phyloP scores from a whole-genome alignment of 225 moss, liverwort and hornwort genomes.

The Sphagnum tenellum region DNA sequence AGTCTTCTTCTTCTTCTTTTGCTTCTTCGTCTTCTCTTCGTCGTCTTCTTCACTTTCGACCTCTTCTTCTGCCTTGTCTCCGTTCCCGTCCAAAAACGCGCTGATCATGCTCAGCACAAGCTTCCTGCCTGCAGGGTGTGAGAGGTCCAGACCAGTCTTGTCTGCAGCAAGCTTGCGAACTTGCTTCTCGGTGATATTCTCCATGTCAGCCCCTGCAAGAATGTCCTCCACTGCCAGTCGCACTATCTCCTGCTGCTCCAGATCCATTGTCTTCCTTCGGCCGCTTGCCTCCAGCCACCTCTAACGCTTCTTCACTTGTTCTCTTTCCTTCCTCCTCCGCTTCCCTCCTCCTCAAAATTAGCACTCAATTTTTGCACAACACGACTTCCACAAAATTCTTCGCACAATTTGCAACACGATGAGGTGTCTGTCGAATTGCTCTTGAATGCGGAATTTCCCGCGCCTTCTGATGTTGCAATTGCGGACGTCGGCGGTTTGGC shows the following conservation, averaged over 20 bases:
- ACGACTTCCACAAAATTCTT: too few relatives aligned
- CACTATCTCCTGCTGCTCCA: conserved; percentile 26
- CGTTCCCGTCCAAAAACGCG: conserved; percentile 19
- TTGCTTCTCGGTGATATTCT: conserved; percentile 46
- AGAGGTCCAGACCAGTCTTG: conserved; percentile 52
- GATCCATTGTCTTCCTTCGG: conserved; percentile 18
- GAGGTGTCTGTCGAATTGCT: too few relatives aligned
- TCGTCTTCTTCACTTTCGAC: conserved; percentile 1
- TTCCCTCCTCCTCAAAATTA: too few relatives aligned
- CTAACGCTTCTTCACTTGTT: too few relatives aligned
- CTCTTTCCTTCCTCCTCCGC: too few relatives aligned
- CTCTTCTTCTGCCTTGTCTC: conserved; percentile 12
- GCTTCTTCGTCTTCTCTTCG: conserved; percentile 4
- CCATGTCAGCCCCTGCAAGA: conserved; percentile 42
- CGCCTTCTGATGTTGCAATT: too few relatives aligned
- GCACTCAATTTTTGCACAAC: too few relatives aligned
- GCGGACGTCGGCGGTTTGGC: too few relatives aligned
- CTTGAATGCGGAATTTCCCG: too few relatives aligned
- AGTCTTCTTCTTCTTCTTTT: conserved; percentile 4
- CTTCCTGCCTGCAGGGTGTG: conserved; percentile 27
- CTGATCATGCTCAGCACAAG: conserved; percentile 44
- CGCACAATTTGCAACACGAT: too few relatives aligned
- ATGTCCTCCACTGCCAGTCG: conserved; percentile 31
- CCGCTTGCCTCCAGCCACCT: too few relatives aligned
- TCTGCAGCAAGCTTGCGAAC: conserved; percentile 48